These are phyloP conservation scores for Amanita rubescens DNA, from an alignment of 768 basidiomycete species.

Conservation along the genomic window DNA sequence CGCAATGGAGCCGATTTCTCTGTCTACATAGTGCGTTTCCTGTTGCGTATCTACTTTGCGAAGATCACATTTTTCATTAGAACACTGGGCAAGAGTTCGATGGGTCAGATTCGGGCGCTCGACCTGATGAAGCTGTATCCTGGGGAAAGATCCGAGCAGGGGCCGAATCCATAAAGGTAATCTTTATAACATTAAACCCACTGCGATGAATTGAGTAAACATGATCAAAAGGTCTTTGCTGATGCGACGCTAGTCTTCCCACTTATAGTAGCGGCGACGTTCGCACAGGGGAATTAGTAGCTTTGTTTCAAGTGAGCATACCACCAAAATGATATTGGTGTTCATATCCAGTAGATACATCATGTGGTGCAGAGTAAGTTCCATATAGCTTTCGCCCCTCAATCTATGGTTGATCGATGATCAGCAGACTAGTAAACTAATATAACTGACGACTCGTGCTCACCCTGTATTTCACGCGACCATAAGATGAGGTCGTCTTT, in stretches of 20 bases:
- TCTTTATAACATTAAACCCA: not conserved
- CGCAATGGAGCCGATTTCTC: constrained; percentile 97
- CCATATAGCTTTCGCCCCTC: not conserved
- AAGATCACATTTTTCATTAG: constrained; percentile 29
- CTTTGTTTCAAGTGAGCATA: not conserved
- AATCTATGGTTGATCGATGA: constrained; percentile 1
- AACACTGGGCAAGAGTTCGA: constrained; percentile 99
- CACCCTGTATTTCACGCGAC: constrained; percentile 65
- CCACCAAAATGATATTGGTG: not conserved
- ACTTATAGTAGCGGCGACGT: constrained; percentile 90
- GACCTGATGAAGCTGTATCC: constrained; percentile 95
- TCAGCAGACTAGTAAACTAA: not conserved
- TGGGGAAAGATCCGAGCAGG: constrained; percentile 97
- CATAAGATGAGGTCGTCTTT: constrained; percentile 83
- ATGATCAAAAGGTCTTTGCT: constrained; percentile 60
- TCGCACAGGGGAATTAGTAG: constrained; percentile 43
- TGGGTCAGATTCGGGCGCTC: constrained; percentile 94
- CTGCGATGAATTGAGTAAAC: not conserved
- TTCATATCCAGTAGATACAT: constrained; percentile 1
- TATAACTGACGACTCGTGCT: not conserved
- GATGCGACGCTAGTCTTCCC: constrained; percentile 97
- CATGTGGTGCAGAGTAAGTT: not conserved
- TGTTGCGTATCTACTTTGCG: not conserved
- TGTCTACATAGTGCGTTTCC: constrained; percentile 74
- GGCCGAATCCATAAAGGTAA: constrained; percentile 76